These are phyloP conservation scores for Phytophthora fragariae DNA, from an alignment of 352 stramenopile genomes.

Conservation along the genomic window DNA sequence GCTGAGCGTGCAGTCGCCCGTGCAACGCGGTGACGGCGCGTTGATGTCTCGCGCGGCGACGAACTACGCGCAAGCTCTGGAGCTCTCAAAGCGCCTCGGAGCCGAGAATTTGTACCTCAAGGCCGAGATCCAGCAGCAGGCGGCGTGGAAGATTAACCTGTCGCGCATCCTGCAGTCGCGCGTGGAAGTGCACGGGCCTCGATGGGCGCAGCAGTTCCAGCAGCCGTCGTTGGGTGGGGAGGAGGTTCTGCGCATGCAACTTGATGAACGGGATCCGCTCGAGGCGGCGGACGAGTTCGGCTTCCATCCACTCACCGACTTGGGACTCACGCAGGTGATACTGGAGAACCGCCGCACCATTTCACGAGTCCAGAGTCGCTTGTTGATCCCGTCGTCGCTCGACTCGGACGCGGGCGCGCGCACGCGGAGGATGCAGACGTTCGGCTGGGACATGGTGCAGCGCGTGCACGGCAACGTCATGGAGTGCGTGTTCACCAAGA, in stretches of 20 bases:
- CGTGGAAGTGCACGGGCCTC: constrained; percentile 19
- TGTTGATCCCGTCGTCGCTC: constrained; percentile 29
- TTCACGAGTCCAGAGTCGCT: constrained; percentile 29
- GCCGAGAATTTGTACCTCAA: constrained; percentile 57
- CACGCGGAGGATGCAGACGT: constrained; percentile 27
- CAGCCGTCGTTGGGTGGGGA: constrained; percentile 19
- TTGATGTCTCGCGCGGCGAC: constrained; percentile 1
- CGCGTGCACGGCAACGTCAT: constrained; percentile 41
- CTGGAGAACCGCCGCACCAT: constrained; percentile 41
- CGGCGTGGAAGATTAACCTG: constrained; percentile 42
- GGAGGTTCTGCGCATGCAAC: constrained; percentile 19
- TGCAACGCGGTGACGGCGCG: background rate
- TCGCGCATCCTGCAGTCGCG: constrained; percentile 40
- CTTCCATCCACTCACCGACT: constrained; percentile 38
- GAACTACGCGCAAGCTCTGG: constrained; percentile 36
- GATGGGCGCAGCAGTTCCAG: constrained; percentile 28
- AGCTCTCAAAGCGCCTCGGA: constrained; percentile 36
- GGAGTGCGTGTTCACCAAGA: constrained; percentile 53
- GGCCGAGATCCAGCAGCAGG: constrained; percentile 45
- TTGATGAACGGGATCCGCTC: constrained; percentile 26
- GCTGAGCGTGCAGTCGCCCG: constrained; percentile 35
- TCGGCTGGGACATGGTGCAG: constrained; percentile 52
- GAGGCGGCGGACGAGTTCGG: constrained; percentile 43
- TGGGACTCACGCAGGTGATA: constrained; percentile 43
- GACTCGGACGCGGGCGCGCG: constrained; percentile 26